Percentiles rank a stretch among this genome's conserved stretches.
These are phyloP conservation scores for Alternaria gaisen DNA, from an alignment of 2,329 filamentous ascomycete genomes.

Conservation along the genomic window DNA sequence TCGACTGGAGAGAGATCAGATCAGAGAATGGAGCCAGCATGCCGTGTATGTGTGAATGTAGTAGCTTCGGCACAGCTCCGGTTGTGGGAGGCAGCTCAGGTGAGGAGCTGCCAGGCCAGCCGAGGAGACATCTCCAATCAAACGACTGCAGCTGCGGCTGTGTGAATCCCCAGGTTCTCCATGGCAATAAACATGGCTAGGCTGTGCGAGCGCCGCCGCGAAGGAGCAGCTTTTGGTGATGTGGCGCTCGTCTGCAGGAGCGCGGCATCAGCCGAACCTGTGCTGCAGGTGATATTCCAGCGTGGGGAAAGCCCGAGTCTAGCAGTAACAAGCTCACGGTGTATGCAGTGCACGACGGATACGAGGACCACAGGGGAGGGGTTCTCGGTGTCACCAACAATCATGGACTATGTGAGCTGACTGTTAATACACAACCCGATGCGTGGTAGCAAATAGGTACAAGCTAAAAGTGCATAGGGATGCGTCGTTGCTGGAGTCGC, in stretches of 20 bases:
- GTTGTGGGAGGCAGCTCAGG: conserved; percentile 27
- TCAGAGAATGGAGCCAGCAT: conserved; percentile 18
- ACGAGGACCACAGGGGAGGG: background rate
- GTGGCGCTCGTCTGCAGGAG: conserved; percentile 34
- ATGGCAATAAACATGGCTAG: conserved; percentile 9
- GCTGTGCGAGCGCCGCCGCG: conserved; percentile 25
- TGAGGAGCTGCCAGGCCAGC: conserved; percentile 36
- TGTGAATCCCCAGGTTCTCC: conserved; percentile 30
- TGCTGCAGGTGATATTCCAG: conserved; percentile 21
- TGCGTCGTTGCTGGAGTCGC: background rate
- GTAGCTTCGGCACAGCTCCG: conserved; percentile 9
- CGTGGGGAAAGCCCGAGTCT: conserved; percentile 10
- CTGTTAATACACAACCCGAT: background rate
- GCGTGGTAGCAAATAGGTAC: background rate
- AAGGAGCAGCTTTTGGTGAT: conserved; percentile 28
- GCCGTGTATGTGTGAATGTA: conserved; percentile 15
- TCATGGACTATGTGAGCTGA: background rate
- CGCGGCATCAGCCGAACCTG: conserved; percentile 27
- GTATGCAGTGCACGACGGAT: conserved; percentile 1
- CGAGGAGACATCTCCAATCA: conserved; percentile 45
- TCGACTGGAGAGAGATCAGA: conserved; percentile 11
- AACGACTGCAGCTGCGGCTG: conserved; percentile 10
- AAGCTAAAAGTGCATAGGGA: background rate
- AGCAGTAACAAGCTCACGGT: conserved; percentile 3
- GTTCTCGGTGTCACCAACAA: background rate